Base-by-base conservation (phyloP, 2,329 filamentous ascomycete genomes). In the Scytalidium sp. region DNA sequence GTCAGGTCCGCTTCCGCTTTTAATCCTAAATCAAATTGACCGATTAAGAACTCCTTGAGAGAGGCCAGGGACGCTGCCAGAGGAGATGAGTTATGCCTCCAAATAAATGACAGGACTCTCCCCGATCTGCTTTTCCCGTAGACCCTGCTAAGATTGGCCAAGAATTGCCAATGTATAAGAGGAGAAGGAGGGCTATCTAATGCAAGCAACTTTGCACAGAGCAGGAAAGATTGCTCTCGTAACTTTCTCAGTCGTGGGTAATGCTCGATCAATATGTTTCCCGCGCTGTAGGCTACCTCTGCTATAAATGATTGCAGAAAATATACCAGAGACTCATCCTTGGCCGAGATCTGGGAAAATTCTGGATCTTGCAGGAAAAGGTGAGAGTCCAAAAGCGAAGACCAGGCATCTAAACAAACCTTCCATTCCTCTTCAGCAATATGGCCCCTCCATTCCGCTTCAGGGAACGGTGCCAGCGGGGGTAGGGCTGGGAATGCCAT, bases 401-500 rank as follows among this genome's bases (percentile, higher is more conserved):
- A 71, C 90, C 90, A 97, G 29, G 89, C 85, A 55, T 87, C 80
- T 43, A 95, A 72, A 64, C 87, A 90, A 25, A 80, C 75, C 56
- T 86, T 77, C 91, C 91, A 96, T 69, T 96, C 89, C 45, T 77
- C 70, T 3, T 83, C 70, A 36, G 78, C 74, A 52, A 96, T 79
- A 57, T 79, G 79, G 57, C 80, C 78, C 62, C 84, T 83, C 72
- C 90, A 83, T 49, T 75, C 72, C 27, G 80, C 72, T 53, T 85
- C 79, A 17, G 92, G 93, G 60, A 94, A 91, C 19, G 87, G 81
- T 50, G 87, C 90, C 68, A 97, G 78, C 27, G 84, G 78, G 40
- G 90, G 90, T 44, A 92, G 71, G 47, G 71, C 64, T 44, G 55
- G 55, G 60, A 64, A 54, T 36, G 68, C 60, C 72, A 76, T 76